Conservation (phyloP, 2,329 filamentous ascomycete species). For the Mycogone perniciosa region DNA sequence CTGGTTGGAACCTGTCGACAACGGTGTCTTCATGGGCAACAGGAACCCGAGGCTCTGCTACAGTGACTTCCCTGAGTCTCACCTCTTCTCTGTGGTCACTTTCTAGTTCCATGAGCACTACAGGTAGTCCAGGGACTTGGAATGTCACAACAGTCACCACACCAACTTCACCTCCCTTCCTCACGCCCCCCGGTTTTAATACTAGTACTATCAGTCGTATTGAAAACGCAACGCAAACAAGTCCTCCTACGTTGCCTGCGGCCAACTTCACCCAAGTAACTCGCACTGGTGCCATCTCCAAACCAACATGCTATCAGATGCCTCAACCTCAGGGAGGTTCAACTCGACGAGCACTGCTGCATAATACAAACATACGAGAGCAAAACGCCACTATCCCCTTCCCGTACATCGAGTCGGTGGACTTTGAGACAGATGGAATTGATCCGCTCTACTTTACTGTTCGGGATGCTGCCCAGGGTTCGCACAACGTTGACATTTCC, state of each 20-base stretch:
- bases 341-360: constrained; percentile 23
- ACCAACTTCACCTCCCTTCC: constrained; percentile 7
- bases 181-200: constrained; percentile 10
- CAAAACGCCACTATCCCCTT: constrained; percentile 26
- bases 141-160: constrained; percentile 1
- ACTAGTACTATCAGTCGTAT: constrained; percentile 2
- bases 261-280: constrained; percentile 29
- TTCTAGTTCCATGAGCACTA: neutral
- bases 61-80: neutral
- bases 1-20: constrained; percentile 8
- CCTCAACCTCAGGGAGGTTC: constrained; percentile 18
- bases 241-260: constrained; percentile 17
- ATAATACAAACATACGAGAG: constrained; percentile 25
- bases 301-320: constrained; percentile 27
- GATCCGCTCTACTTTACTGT: constrained; percentile 29
- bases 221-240: constrained; percentile 9
- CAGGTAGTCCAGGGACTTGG: neutral
- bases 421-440: constrained; percentile 26
- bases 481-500: constrained; percentile 30
- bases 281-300: constrained; percentile 21
- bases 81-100: neutral
- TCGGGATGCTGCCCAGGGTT: constrained; percentile 22
- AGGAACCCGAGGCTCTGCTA: neutral
- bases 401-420: constrained; percentile 33
- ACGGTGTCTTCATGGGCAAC: neutral